A percentile compares a stretch with the other conserved stretches of the same genome.
Conservation (phyloP, 345 rosid species). For the Salix udensis region DNA sequence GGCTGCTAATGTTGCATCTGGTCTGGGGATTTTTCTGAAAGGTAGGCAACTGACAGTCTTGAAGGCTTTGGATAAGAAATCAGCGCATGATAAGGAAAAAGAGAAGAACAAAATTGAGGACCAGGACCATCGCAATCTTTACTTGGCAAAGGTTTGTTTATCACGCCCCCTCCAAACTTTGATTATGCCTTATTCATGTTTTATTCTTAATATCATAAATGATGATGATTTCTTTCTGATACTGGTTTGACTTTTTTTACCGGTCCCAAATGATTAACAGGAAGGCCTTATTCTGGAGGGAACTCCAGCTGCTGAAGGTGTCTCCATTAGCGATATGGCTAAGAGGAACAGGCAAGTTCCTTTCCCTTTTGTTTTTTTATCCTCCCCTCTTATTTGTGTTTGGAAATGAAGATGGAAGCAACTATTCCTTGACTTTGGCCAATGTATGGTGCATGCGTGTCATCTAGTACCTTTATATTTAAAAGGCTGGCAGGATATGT, state of each 20-base stretch:
- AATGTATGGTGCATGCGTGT: background rate
- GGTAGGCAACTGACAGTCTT: constrained; percentile 72
- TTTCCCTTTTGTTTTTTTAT: background rate
- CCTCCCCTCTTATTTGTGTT: background rate
- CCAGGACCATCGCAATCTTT: constrained; percentile 73
- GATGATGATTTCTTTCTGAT: background rate
- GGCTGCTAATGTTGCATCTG: constrained; percentile 60
- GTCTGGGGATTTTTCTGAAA: constrained; percentile 66
- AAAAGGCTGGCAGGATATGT: background rate
- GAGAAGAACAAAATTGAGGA: constrained; percentile 69
- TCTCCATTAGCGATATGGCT: constrained; percentile 74
- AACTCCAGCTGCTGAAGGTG: constrained; percentile 83
- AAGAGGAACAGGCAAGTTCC: constrained; percentile 53
- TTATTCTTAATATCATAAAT: background rate
- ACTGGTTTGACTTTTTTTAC: background rate
- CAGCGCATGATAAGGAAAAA: constrained; percentile 65
- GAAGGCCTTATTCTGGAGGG: constrained; percentile 88
- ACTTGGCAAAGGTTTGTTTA: constrained; percentile 71
- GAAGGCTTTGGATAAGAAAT: constrained; percentile 79
- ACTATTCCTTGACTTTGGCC: background rate
- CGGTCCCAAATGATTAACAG: constrained; percentile 34
- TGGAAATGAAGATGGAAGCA: background rate
- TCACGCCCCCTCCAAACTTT: background rate
- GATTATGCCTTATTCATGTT: background rate
- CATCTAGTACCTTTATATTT: background rate